Base-by-base conservation (phyloP, 2,329 filamentous ascomycete genomes). In the Fusarium sp. region DNA sequence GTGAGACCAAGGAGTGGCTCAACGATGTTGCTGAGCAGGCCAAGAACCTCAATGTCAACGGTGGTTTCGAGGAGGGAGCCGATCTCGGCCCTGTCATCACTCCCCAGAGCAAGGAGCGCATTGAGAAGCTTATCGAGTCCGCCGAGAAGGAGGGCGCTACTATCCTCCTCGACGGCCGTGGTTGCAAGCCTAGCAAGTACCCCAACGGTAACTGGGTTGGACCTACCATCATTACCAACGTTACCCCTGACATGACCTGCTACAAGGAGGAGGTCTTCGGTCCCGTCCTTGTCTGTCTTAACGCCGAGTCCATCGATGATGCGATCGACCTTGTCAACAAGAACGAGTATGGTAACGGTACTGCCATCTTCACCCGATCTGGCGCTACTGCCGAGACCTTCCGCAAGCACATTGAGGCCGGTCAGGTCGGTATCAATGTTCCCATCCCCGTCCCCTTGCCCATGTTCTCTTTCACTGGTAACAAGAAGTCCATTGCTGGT, bases 401-500 rank as follows among this genome's bases (percentile, higher is more conserved):
- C 88, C 90, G 93, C 77, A 89, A 89, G 77, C 88, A 92, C 78
- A 94, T 96, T 75, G 91, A 96, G 83, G 92, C 92, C 57, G 93
- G 93, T 25, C 93, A 96, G 84, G 90, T 96, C 15, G 93, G 93
- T 51, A 92, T 96, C 84, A 96, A 96, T 75, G 92, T 95, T 14
- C 91, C 91, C 22, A 94, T 94, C 76, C 92, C 88, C 46, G 89
- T 91, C 65, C 90, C 90, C 16, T 82, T 92, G 73, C 89, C 90
- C 77, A 90, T 91, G 86, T 92, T 91, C 81, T 90, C 87, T 59
- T 92, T 92, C 79, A 92, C 90, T 29, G 90, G 89, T 46, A 92
- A 92, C 85, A 95, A 99, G 90, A 95, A 92, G 87, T 94, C 90
- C 77, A 87, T 98, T 61, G 96, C 96, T 1, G 96, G 95, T 58